Percentiles rank a stretch among this genome's conserved stretches.
Evolutionary conservation across 768 basidiomycete genomes (phyloP).

Genomic region (Mycena floridula): DNA sequence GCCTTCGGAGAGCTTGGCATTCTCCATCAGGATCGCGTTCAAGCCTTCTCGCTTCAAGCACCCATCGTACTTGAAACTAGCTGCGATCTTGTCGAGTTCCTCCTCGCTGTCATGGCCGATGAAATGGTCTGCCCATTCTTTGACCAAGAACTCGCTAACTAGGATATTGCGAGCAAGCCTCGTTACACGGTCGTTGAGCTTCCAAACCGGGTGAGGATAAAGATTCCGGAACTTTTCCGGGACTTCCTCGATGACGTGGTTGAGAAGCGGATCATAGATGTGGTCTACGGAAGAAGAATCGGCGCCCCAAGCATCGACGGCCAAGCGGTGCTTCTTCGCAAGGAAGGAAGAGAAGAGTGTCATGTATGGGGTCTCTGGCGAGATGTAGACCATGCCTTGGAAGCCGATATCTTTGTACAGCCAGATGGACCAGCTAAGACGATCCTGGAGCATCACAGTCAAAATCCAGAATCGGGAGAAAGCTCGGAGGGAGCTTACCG

Average conservation of each 20-base stretch:
- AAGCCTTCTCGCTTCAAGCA: constrained; percentile 45
- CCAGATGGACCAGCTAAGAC: constrained; percentile 81
- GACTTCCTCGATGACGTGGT: constrained; percentile 55
- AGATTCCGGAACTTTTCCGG: constrained; percentile 43
- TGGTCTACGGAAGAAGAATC: constrained; percentile 50
- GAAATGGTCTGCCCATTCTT: constrained; percentile 72
- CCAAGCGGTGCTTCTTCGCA: constrained; percentile 71
- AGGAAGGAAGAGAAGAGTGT: constrained; percentile 63
- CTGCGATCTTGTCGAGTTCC: constrained; percentile 51
- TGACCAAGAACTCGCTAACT: constrained; percentile 62
- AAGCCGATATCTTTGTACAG: constrained; percentile 84
- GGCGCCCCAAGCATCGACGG: constrained; percentile 75
- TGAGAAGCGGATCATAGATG: constrained; percentile 59
- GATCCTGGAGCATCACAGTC: constrained; percentile 38
- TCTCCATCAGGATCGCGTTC: constrained; percentile 26
- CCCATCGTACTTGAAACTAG: constrained; percentile 49
- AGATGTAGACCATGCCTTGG: constrained; percentile 78
- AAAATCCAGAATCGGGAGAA: neutral
- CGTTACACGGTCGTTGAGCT: constrained; percentile 44
- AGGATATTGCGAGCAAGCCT: constrained; percentile 63
- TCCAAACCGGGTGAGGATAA: constrained; percentile 65
- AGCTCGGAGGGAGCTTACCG: constrained; percentile 26
- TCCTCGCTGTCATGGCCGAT: constrained; percentile 33
- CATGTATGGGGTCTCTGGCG: constrained; percentile 67
- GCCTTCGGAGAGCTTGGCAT: too few species aligned